Evolutionary conservation across 2,329 filamentous ascomycete genomes (phyloP).

Genomic region (Exutisphaerella laricina): DNA sequence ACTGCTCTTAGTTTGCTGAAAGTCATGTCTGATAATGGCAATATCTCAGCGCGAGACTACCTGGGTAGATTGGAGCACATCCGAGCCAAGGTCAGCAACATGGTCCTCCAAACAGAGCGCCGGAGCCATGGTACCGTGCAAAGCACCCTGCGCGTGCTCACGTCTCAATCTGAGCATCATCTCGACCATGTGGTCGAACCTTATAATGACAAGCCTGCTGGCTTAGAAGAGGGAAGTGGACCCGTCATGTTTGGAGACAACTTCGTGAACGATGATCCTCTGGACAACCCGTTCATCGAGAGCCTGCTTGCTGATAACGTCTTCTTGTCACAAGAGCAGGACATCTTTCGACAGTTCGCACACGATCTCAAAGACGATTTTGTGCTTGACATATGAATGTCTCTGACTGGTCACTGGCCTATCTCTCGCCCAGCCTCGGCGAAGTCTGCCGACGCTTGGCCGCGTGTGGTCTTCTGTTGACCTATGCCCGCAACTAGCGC

Average conservation of each 20-base stretch:
- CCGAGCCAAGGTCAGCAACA: constrained; percentile 6
- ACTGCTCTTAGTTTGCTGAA: constrained; percentile 37
- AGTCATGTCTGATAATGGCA: constrained; percentile 39
- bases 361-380: constrained; percentile 18
- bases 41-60: constrained; percentile 41
- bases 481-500: no score
- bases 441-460: no score
- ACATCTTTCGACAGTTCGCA: constrained; percentile 16
- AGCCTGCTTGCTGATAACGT: constrained; percentile 21
- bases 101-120: constrained; percentile 2
- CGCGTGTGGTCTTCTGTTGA: no score
- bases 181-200: background rate
- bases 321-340: constrained; percentile 16
- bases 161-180: background rate
- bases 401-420: no score
- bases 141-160: background rate
- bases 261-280: constrained; percentile 12
- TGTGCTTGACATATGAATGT: constrained; percentile 10
- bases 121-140: background rate
- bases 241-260: constrained; percentile 8
- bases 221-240: no score
- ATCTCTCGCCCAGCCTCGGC: no score
- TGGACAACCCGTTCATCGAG: constrained; percentile 21
- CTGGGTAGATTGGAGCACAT: constrained; percentile 37
- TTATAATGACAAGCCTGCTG: no score